Evolutionary conservation across 208 protist genomes (phyloP), one percentile per base, ranked within the genome.

Genomic region (Pavlovales sp.): DNA sequence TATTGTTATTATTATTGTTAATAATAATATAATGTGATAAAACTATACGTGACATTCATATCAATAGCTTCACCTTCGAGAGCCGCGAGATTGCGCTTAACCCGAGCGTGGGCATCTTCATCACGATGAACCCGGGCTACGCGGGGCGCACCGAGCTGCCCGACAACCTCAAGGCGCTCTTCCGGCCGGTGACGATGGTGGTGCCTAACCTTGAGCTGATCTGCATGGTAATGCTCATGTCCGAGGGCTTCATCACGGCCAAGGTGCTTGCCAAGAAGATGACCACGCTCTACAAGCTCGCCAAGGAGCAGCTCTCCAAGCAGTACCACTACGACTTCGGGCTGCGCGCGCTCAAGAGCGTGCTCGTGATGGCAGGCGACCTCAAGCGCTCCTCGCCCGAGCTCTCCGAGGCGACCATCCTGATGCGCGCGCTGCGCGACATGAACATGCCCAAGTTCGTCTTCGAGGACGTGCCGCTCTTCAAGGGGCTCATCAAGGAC

Each of bases 391-490:
- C 94, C 44, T 94, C 95, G 76, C 94, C 96, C 42, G 95, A 98
- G 28, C 92, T 98, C n/a, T 90, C 92, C 26, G 97, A 99, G 91
- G 96, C 99, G 84, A 96, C 97, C 84, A 97, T 99, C 26, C 94
- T 99, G 42, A 99, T 99, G 98, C 95, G 97, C 81, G 98, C 98
- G 39, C 92, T 99, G 77, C 95, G 98, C 80, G 98, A 99, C 93
- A 99, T 99, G 97, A 99, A 99, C 92, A 94, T 98, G 79, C 98
- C 98, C n/a, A 99, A 99, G 93, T 99, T 99, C 94, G 96, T 99
- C 76, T 98, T 96, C 75, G 96, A 99, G 89, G 98, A 99, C 91
- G 97, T 99, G 75, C 98, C 98, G 40, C 94, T 99, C 37, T 99
- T 99, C 94, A 94, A 96, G 78, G 98, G 97, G 75, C 95, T 99